Conservation (phyloP, 108 stramenopile genomes). For the Skeletonema tropicum region DNA sequence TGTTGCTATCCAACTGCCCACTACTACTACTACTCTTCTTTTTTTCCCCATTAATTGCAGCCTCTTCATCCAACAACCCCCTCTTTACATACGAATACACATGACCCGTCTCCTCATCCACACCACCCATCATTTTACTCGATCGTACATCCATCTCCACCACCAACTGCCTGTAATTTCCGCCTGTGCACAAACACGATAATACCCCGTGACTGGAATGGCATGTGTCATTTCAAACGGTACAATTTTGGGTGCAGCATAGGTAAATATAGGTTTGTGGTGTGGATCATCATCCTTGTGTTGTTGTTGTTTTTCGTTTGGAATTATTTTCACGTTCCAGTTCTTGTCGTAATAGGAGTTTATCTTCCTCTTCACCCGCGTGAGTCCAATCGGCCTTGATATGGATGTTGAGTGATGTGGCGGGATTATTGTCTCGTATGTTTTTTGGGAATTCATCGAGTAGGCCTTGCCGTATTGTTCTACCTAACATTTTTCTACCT, state of each 20-base stretch:
- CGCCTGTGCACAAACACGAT: slow-evolving; percentile 31
- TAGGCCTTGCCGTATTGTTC: slow-evolving; percentile 7
- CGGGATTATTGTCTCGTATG: background rate
- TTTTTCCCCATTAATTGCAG: background rate
- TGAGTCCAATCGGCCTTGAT: slow-evolving; percentile 40
- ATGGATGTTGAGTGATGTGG: background rate
- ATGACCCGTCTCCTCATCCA: slow-evolving; percentile 36
- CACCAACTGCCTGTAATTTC: slow-evolving; percentile 16
- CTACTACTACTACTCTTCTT: background rate
- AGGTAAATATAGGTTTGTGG: background rate
- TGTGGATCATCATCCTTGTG: background rate
- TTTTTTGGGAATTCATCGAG: slow-evolving; percentile 1
- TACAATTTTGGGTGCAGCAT: slow-evolving; percentile 1
- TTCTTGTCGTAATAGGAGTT: background rate
- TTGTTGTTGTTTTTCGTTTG: background rate
- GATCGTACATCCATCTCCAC: slow-evolving; percentile 47
- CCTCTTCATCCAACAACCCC: slow-evolving; percentile 18
- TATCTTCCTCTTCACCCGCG: slow-evolving; percentile 41
- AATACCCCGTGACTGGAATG: slow-evolving; percentile 28
- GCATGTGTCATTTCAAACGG: slow-evolving; percentile 28
- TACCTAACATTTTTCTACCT: slow-evolving; percentile 4
- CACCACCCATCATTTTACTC: slow-evolving; percentile 7
- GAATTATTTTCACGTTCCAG: background rate
- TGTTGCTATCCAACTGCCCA: background rate
- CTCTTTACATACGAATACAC: slow-evolving; percentile 28